A percentile compares a stretch with the other conserved stretches of the same genome.
These are phyloP conservation scores for Coemansia sp. DNA, from an alignment of 192 early-diverging fungal genomes.

Conservation along the genomic window DNA sequence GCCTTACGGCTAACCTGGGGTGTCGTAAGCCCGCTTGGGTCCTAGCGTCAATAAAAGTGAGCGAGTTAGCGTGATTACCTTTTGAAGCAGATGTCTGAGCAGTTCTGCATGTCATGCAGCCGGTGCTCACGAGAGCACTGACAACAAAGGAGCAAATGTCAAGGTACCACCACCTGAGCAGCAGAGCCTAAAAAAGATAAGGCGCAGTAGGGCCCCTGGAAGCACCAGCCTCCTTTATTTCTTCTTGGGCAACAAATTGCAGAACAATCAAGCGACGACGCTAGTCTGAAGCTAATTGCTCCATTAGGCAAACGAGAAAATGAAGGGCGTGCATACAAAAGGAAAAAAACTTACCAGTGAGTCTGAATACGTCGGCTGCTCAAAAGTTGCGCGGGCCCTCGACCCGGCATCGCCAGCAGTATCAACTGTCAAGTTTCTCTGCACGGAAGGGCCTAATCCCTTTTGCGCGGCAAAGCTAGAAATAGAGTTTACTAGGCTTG, in stretches of 20 bases:
- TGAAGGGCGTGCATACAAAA: neutral
- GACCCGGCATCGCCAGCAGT: conserved; percentile 3
- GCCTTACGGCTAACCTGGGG: conserved; percentile 35
- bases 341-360: neutral
- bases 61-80: neutral
- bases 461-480: conserved; percentile 16
- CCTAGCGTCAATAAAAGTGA: conserved; percentile 16
- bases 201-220: neutral
- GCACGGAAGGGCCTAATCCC: conserved; percentile 13
- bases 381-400: neutral
- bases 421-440: neutral
- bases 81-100: neutral
- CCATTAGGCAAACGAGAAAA: neutral
- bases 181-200: neutral
- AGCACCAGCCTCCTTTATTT: neutral
- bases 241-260: neutral
- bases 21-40: conserved; percentile 35
- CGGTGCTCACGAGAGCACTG: neutral
- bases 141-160: neutral
- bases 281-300: neutral
- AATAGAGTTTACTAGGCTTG: conserved; percentile 16
- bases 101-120: neutral
- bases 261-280: neutral
- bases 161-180: neutral
- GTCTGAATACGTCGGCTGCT: neutral